A percentile compares a stretch with the other conserved stretches of the same genome.
phyloP scores from a whole-genome alignment of 2,329 filamentous ascomycete genomes.

The Arthrobotrys pseudoclavata region DNA sequence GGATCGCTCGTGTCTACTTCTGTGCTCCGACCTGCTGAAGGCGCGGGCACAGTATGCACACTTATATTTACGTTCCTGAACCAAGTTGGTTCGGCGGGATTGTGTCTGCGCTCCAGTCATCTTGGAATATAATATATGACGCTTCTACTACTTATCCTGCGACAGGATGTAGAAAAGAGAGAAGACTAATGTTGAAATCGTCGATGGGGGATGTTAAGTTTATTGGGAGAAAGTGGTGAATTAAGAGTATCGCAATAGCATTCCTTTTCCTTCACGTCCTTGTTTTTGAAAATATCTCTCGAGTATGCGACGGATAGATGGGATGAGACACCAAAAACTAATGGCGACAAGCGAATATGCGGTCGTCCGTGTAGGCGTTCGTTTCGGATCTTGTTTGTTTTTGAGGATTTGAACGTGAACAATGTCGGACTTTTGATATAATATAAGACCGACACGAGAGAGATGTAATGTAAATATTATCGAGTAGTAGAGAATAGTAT shows the following conservation, averaged over 20 bases:
- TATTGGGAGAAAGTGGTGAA: constrained; percentile 26
- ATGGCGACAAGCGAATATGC: constrained; percentile 56
- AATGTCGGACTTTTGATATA: constrained; percentile 62
- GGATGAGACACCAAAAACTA: constrained; percentile 54
- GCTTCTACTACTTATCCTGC: constrained; percentile 42
- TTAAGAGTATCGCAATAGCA: constrained; percentile 56
- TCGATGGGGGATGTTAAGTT: constrained; percentile 52
- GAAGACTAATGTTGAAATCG: constrained; percentile 64
- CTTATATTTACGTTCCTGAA: constrained; percentile 98
- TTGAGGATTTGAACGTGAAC: constrained; percentile 5
- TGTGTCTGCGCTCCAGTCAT: constrained; percentile 75
- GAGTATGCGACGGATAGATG: constrained; percentile 63
- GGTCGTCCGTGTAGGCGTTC: constrained; percentile 46
- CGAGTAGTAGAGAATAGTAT: constrained; percentile 57
- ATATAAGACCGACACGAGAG: constrained; percentile 62
- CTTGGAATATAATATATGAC: constrained; percentile 64
- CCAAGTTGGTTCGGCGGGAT: constrained; percentile 64
- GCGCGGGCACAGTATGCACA: constrained; percentile 98
- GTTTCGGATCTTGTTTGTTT: neutral
- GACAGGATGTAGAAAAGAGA: constrained; percentile 37
- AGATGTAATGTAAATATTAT: constrained; percentile 61
- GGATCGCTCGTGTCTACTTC: constrained; percentile 95
- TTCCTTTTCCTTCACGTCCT: constrained; percentile 60
- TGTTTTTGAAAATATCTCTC: constrained; percentile 64
- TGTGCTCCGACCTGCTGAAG: constrained; percentile 96